Percentiles rank a stretch among this genome's conserved stretches.
These are phyloP conservation scores for Solanum phureja DNA, from an alignment of 257 asterid genomes.

Conservation along the genomic window DNA sequence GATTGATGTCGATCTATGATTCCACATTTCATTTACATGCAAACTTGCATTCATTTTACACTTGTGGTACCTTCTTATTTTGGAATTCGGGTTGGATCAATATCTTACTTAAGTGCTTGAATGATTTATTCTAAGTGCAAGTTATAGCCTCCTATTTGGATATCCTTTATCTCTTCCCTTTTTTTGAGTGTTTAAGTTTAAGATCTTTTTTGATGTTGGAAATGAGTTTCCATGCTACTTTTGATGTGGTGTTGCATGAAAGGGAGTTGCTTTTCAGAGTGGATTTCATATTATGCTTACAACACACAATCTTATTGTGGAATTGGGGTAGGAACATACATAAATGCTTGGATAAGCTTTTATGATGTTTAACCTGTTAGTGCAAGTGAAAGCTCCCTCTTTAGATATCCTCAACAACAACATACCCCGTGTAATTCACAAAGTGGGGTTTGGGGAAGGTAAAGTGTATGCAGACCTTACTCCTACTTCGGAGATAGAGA, in stretches of 20 bases:
- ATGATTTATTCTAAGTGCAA: not conserved
- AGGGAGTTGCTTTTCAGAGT: not conserved
- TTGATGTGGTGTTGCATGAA: not conserved
- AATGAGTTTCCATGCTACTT: not conserved
- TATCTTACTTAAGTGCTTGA: not conserved
- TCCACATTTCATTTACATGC: not conserved
- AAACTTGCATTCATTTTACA: not conserved
- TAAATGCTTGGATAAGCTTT: not conserved
- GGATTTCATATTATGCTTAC: not conserved
- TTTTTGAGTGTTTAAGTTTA: not conserved
- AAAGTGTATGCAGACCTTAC: not conserved
- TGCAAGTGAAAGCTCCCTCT: not conserved
- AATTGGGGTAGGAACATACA: not conserved
- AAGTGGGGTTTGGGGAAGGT: not conserved
- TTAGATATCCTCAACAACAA: not conserved
- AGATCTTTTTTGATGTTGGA: not conserved
- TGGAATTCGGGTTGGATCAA: not conserved
- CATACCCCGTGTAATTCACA: not conserved
- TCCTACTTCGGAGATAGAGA: not conserved
- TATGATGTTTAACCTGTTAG: not conserved
- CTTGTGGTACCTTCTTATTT: not conserved
- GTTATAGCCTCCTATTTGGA: not conserved
- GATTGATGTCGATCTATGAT: not conserved
- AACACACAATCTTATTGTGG: not conserved
- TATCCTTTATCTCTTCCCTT: not conserved